Conservation (phyloP, 768 basidiomycete genomes). For the Leccinum obscurum region DNA sequence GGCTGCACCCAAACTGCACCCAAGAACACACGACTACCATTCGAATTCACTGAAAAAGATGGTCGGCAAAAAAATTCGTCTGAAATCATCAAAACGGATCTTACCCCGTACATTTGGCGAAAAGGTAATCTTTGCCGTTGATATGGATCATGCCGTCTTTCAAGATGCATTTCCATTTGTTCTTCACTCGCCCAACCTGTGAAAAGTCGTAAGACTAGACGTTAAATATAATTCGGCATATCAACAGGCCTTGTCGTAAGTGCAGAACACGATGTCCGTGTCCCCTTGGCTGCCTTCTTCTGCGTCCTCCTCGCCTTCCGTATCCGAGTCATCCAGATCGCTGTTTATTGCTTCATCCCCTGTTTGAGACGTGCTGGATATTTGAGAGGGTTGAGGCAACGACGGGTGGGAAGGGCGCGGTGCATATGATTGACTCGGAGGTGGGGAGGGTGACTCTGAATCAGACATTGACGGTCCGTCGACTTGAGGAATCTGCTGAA, state of each 20-base stretch:
- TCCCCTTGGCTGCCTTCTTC: slow-evolving; percentile 75
- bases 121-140: slow-evolving; percentile 96
- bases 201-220: neutral
- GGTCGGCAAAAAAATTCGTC: slow-evolving; percentile 1
- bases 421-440: slow-evolving; percentile 59
- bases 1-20: neutral
- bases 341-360: slow-evolving; percentile 92
- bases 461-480: slow-evolving; percentile 74
- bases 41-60: slow-evolving; percentile 41
- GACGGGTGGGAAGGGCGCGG: slow-evolving; percentile 75
- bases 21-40: slow-evolving; percentile 34
- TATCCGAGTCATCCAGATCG: slow-evolving; percentile 94
- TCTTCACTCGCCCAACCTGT: slow-evolving; percentile 98
- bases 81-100: slow-evolving; percentile 24
- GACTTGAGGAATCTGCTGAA: slow-evolving; percentile 65
- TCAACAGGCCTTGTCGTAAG: slow-evolving; percentile 87
- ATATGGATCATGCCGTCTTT: slow-evolving; percentile 98
- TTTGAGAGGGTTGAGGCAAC: slow-evolving; percentile 59
- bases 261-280: slow-evolving; percentile 95
- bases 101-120: slow-evolving; percentile 95
- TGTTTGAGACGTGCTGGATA: slow-evolving; percentile 36
- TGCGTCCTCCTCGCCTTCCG: slow-evolving; percentile 79
- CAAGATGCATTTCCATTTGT: slow-evolving; percentile 98
- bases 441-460: slow-evolving; percentile 70
- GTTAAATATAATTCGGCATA: slow-evolving; percentile 1